Base-by-base conservation (phyloP, 2,329 filamentous ascomycete species). In the Clarireedia homoeocarpa region DNA sequence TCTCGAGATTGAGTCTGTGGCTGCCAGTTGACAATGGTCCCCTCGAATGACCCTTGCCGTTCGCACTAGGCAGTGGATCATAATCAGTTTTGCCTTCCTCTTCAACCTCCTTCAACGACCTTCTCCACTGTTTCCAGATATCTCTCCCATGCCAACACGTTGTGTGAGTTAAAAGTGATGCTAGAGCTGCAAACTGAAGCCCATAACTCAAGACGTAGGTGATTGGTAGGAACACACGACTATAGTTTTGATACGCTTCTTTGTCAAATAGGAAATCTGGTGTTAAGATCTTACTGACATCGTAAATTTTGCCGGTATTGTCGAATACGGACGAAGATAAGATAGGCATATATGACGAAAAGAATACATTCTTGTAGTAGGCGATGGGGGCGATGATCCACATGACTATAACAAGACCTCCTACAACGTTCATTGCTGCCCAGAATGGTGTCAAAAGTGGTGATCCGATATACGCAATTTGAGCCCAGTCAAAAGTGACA, bases 401-500 rank as follows among this genome's bases (percentile, higher is more conserved):
- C 85, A 94, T 92, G 52, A 94, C 86, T 48, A 91, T 73, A 2
- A 90, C 82, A 50, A 94, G 75, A 5, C 89, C 89, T 57, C 85
- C 87, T 27, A 94, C 82, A 39, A 94, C 89, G 65, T 94, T 94
- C 72, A 91, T 82, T 7, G 89, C 86, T 42, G 89, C 86, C 89
- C 89, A 91, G 70, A 92, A 94, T 0, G 89, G 89, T 0, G 89
- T 90, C 15, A 94, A 77, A 6, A 95, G 75, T 0, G 88, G 90
- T 4, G 89, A 94, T 15, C 90, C 90, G 63, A 95, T 94, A 66
- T 70, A 86, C 0, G 90, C 89, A 60, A 95, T 85, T 67, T 95
- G 90, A 0, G 88, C 88, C 90, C 90, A 95, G 73, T 95, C 90
- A 66, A 95, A 95, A 0, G 90, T 95, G 65, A 95, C 69, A 0